These are phyloP conservation scores for Chlamydomonas reinhardtii DNA, from an alignment of 163 green algal species.

Conservation along the genomic window DNA sequence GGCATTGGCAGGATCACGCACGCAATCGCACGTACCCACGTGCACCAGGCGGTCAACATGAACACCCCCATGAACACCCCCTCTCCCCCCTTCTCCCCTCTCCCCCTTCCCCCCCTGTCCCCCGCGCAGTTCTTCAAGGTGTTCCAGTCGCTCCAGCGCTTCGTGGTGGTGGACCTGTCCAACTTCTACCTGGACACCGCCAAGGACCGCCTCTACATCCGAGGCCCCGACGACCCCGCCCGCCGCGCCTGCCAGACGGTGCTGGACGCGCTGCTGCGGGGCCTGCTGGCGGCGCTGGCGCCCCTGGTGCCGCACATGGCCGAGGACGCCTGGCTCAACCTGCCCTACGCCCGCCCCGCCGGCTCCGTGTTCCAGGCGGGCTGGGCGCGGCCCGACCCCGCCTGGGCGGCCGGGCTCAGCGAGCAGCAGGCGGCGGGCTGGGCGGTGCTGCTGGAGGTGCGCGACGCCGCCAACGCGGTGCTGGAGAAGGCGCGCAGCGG, in stretches of 20 bases:
- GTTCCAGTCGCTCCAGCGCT: constrained; percentile 88
- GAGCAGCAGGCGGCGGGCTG: constrained; percentile 53
- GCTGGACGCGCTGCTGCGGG: constrained; percentile 77
- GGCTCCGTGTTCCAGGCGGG: constrained; percentile 74
- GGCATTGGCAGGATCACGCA: no score
- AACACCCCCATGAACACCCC: not conserved
- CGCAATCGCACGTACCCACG: no score
- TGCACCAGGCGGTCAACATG: no score
- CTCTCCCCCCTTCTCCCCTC: not conserved
- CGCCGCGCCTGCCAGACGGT: constrained; percentile 94
- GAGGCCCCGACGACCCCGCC: constrained; percentile 57
- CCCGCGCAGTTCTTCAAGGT: constrained; percentile 80
- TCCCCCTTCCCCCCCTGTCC: not conserved
- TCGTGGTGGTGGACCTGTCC: constrained; percentile 80
- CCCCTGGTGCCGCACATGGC: constrained; percentile 96
- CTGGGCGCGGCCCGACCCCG: constrained; percentile 66
- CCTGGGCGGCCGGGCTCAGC: constrained; percentile 52
- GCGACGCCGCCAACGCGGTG: constrained; percentile 70
- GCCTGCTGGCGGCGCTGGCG: constrained; percentile 61
- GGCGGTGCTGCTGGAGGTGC: constrained; percentile 61
- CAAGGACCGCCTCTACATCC: constrained; percentile 97
- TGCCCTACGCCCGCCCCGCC: constrained; percentile 72
- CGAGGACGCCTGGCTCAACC: constrained; percentile 93
- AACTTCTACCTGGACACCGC: constrained; percentile 98
- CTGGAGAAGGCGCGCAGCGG: constrained; percentile 66